These are phyloP conservation scores for Neurospora sp. DNA, from an alignment of 495 filamentous ascomycete species.

Conservation along the genomic window DNA sequence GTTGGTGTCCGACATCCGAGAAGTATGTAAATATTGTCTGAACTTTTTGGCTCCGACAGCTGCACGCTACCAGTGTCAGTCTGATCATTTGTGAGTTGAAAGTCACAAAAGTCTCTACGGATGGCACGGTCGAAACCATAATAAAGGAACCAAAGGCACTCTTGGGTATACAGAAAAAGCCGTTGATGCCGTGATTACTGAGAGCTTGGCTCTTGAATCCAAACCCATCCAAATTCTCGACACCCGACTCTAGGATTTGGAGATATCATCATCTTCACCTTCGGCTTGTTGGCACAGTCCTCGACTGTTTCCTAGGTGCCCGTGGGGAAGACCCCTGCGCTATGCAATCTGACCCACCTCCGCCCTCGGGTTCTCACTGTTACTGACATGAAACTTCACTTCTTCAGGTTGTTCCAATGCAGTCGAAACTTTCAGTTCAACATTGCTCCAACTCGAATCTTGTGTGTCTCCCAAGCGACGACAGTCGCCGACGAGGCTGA, in stretches of 20 bases:
- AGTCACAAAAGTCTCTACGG: neutral
- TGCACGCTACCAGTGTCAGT: neutral
- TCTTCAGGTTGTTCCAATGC: neutral
- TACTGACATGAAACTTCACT: neutral
- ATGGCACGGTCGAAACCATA: neutral
- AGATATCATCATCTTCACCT: neutral
- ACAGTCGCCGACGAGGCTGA: neutral
- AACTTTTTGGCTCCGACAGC: neutral
- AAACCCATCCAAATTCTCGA: neutral
- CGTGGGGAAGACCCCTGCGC: neutral
- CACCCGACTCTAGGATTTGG: neutral
- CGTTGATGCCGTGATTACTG: neutral
- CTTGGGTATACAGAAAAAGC: neutral
- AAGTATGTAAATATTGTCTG: neutral
- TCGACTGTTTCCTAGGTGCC: neutral
- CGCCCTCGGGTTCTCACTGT: neutral
- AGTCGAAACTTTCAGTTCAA: neutral
- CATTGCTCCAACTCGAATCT: neutral
- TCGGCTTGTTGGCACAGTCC: neutral
- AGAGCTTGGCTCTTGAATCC: neutral
- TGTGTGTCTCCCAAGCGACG: neutral
- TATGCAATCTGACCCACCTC: neutral
- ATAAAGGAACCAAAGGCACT: neutral
- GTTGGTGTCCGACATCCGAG: neutral
- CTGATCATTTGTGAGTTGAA: neutral